Conservation (phyloP, 2,329 filamentous ascomycete genomes). For the Diaporthe citri region DNA sequence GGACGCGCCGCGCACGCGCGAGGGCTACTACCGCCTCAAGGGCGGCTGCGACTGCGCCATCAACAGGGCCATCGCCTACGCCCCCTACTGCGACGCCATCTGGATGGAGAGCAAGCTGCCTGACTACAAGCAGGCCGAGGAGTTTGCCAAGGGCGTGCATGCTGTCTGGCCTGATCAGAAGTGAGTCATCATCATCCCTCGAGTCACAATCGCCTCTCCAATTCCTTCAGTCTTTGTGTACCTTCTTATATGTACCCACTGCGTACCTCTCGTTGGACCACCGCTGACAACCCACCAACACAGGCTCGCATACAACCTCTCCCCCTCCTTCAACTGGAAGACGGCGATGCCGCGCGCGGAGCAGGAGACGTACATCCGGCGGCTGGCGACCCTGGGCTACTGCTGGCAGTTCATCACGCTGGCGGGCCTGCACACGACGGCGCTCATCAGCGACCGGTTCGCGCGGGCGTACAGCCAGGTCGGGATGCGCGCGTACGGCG, state of each 20-base stretch:
- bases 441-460: conserved; percentile 91
- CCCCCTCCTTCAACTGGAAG: conserved; percentile 99
- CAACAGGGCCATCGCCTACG: conserved; percentile 91
- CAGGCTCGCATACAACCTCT: conserved; percentile 97
- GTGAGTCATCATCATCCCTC: too few species aligned
- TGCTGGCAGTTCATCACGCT: conserved; percentile 99
- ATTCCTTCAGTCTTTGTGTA: too few species aligned
- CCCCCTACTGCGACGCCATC: conserved; percentile 93
- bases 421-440: conserved; percentile 94
- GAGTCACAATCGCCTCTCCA: conserved; percentile 41
- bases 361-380: conserved; percentile 97
- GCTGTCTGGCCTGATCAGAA: conserved; percentile 97
- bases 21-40: conserved; percentile 94
- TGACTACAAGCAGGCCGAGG: conserved; percentile 89
- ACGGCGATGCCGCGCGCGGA: conserved; percentile 90
- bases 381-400: conserved; percentile 89
- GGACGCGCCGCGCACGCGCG: conserved; percentile 91
- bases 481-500: conserved; percentile 97
- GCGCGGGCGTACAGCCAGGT: conserved; percentile 82
- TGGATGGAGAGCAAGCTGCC: conserved; percentile 99
- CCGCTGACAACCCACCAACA: neutral
- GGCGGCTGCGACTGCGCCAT: conserved; percentile 93
- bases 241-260: too few species aligned
- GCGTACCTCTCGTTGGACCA: too few species aligned
- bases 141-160: conserved; percentile 94